Base-by-base conservation (phyloP, 2,329 filamentous ascomycete species). In the Biscogniauxia marginata region DNA sequence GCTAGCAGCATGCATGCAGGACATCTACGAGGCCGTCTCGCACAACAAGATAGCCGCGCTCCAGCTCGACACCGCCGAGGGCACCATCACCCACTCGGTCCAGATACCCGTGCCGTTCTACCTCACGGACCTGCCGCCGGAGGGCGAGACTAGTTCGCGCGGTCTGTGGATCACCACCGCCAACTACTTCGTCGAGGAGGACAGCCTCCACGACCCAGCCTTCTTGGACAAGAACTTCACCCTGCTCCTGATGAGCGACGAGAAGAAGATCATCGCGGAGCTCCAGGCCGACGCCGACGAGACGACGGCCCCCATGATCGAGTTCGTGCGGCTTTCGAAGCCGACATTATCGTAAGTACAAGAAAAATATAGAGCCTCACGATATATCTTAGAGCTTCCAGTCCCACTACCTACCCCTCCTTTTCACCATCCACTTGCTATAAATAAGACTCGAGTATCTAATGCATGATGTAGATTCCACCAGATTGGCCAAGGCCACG, bases 161-260 rank as follows among this genome's bases (percentile, higher is more conserved):
- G 91, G 91, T 0, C 79, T 96, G 0, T 93, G 91, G 88, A 79
- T 96, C 19, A 96, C 92, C 0, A 96, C 92, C 0, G 90, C 91
- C 24, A 92, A 93, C 65, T 86, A 87, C 9, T 83, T 91, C 46
- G 79, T 84, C 18, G 81, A 86, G 44, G 85, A 90, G 30, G 89
- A 93, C 56, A 84, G 84, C 11, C 75, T 82, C 1, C 83, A 87
- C 45, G 86, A 90, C 19, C 83, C 85, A 0, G 79, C 82, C 1
- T 86, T 88, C 53, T 79, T 96, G 47, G 91, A 92, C 59, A 92
- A 91, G 64, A 90, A 96, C 70, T 96, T 96, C 66, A 90, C 90
- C 0, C 77, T 99, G 2, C 79, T 99, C 0, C 82, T 98, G 7
- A 85, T 96, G 51, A 87, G 92, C 58, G 91, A 96, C 65, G 89